phyloP scores from a whole-genome alignment of 2,329 filamentous ascomycete species.

The Pleoardoris graminearum region DNA sequence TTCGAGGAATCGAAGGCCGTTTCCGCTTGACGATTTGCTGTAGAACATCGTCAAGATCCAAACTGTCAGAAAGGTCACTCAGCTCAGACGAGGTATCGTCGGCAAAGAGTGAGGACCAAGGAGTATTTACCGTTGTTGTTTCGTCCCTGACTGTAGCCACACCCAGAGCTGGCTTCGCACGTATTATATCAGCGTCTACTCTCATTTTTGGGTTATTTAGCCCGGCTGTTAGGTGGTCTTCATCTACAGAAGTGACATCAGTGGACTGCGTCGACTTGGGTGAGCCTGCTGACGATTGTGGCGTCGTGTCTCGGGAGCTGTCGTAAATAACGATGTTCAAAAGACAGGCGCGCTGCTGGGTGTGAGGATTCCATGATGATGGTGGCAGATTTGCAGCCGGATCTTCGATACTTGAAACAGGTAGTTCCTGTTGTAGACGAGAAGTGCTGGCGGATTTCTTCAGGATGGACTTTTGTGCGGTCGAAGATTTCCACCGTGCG shows the following conservation, averaged over 20 bases:
- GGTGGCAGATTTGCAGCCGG: constrained; percentile 25
- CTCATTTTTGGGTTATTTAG: constrained; percentile 22
- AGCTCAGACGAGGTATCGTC: constrained; percentile 42
- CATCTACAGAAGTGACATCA: constrained; percentile 45
- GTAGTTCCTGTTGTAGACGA: constrained; percentile 33
- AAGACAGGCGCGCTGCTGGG: constrained; percentile 37
- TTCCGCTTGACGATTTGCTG: constrained; percentile 45
- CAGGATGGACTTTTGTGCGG: constrained; percentile 27
- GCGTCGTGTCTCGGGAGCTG: constrained; percentile 34
- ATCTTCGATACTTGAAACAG: constrained; percentile 40
- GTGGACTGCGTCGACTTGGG: constrained; percentile 43
- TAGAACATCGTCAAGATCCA: constrained; percentile 44
- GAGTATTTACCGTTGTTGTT: constrained; percentile 35
- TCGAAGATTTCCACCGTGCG: constrained; percentile 19
- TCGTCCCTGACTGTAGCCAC: constrained; percentile 37
- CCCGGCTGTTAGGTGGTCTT: constrained; percentile 24
- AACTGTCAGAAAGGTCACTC: constrained; percentile 45
- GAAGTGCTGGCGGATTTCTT: constrained; percentile 42
- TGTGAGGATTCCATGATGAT: constrained; percentile 31
- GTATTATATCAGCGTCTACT: constrained; percentile 26
- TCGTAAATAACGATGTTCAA: constrained; percentile 36
- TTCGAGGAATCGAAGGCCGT: constrained; percentile 28
- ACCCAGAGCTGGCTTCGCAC: constrained; percentile 29
- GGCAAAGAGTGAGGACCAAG: constrained; percentile 34
- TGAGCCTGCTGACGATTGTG: constrained; percentile 33